Conservation (phyloP, 805 yeast genomes). For the Starmerella sp. region DNA sequence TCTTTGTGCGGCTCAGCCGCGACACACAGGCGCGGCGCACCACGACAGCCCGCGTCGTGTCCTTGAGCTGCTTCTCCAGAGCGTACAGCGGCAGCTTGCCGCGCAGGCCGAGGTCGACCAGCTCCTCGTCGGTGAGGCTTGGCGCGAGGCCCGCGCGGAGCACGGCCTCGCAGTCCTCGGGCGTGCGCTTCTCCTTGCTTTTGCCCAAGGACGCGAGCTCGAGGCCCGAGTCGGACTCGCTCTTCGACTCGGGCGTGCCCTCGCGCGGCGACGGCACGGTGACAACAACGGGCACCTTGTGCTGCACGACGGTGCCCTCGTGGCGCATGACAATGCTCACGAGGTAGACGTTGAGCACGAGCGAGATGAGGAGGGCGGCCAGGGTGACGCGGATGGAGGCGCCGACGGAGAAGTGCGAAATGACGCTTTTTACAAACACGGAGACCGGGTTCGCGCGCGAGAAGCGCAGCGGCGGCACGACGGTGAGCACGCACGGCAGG, state of each 20-base stretch:
- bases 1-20: conserved; percentile 67
- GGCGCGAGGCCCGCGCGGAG: conserved; percentile 63
- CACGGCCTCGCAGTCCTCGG: conserved; percentile 52
- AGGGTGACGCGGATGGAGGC: conserved; percentile 38
- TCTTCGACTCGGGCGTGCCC: conserved; percentile 20
- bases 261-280: conserved; percentile 23
- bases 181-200: conserved; percentile 18
- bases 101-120: conserved; percentile 52
- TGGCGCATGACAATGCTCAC: conserved; percentile 56
- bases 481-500: conserved; percentile 27
- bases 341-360: conserved; percentile 71
- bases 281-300: conserved; percentile 23
- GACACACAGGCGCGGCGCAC: conserved; percentile 92
- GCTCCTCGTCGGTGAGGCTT: conserved; percentile 59
- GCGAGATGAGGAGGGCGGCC: conserved; percentile 59
- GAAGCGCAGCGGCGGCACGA: conserved; percentile 32
- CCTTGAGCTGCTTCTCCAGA: conserved; percentile 79
- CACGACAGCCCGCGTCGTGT: conserved; percentile 83
- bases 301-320: conserved; percentile 18
- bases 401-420: conserved; percentile 11
- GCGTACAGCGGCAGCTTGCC: conserved; percentile 89
- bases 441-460: conserved; percentile 18
- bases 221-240: background rate
- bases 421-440: conserved; percentile 12
- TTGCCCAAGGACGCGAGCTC: background rate